Evolutionary conservation across 2,329 filamentous ascomycete species (phyloP), one percentile per base, ranked within the genome.

Genomic region (Oidium heveae): DNA sequence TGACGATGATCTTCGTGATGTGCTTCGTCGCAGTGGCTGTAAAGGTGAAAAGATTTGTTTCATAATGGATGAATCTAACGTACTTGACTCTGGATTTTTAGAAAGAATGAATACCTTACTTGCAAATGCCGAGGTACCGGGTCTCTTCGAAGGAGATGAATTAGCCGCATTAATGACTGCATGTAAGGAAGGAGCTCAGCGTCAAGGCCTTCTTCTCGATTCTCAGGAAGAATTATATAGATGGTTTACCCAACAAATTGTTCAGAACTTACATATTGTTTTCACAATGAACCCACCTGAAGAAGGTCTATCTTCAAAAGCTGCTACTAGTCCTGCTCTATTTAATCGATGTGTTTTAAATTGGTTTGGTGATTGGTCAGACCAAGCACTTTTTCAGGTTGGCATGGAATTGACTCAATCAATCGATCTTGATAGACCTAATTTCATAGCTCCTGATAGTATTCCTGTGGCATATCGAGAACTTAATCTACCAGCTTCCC

Each of bases 311-410:
- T 91, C 86, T 1, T 94, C 87, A 34, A 96, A 95, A 71, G 91
- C 91, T 55, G 93, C 91, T 32, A 98, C 93, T 2, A 95, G 87
- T 75, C 91, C 91, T 57, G 91, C 91, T 43, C 71, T 99, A 64
- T 99, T 99, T 82, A 99, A 99, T 72, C 83, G 91, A 74, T 99
- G 91, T 66, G 91, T 99, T 52, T 81, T 99, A 62, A 98, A 99
- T 70, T 99, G 91, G 91, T 95, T 98, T 66, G 91, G 91, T 59
- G 91, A 99, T 69, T 99, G 91, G 91, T 98, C 91, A 54, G 91
- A 98, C 67, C 91, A 98, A 70, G 93, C 91, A 39, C 76, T 98
- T 20, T 99, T 93, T 80, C 93, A 98, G 68, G 93, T 98, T 58
- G 88, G 85, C 24, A 87, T 85, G 58, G 91, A 98, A 68, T 78